These are phyloP conservation scores for Ogataea thermomethanolica DNA, from an alignment of 805 yeast species.

Conservation along the genomic window DNA sequence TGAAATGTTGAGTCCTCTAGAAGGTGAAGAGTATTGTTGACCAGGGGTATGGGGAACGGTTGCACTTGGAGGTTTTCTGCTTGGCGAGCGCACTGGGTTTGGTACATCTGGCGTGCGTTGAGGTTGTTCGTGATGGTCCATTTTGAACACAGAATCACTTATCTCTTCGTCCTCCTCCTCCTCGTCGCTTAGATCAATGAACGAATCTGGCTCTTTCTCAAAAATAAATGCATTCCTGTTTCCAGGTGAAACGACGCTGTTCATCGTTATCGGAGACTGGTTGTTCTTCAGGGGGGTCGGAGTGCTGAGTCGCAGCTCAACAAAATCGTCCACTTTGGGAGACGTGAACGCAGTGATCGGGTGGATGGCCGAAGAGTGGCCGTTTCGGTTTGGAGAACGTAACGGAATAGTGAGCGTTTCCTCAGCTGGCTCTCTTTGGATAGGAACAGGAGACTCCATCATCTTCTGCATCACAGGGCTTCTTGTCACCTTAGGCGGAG, in stretches of 20 bases:
- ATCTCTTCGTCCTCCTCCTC: conserved; percentile 4
- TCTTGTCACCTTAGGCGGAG: conserved; percentile 16
- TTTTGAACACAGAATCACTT: too few species aligned
- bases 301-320: conserved; percentile 2
- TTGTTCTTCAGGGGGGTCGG: conserved; percentile 10
- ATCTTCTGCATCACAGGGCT: conserved; percentile 13
- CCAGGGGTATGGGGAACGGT: conserved; percentile 20
- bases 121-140: neutral
- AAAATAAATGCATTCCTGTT: conserved; percentile 24
- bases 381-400: conserved; percentile 30
- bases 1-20: conserved; percentile 24
- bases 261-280: conserved; percentile 10
- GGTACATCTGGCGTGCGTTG: neutral
- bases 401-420: conserved; percentile 29
- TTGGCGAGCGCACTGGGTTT: conserved; percentile 17
- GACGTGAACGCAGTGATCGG: conserved; percentile 15
- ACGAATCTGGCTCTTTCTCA: conserved; percentile 21
- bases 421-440: conserved; percentile 9
- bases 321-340: conserved; percentile 4
- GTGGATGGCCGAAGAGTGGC: conserved; percentile 6
- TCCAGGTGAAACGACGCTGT: conserved; percentile 17
- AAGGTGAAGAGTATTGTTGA: conserved; percentile 3
- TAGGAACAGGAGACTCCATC: conserved; percentile 1
- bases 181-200: conserved; percentile 20
- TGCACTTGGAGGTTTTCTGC: conserved; percentile 14